phyloP scores from a whole-genome alignment of 2,329 filamentous ascomycete genomes.

The Kalaharituber pfeilii region DNA sequence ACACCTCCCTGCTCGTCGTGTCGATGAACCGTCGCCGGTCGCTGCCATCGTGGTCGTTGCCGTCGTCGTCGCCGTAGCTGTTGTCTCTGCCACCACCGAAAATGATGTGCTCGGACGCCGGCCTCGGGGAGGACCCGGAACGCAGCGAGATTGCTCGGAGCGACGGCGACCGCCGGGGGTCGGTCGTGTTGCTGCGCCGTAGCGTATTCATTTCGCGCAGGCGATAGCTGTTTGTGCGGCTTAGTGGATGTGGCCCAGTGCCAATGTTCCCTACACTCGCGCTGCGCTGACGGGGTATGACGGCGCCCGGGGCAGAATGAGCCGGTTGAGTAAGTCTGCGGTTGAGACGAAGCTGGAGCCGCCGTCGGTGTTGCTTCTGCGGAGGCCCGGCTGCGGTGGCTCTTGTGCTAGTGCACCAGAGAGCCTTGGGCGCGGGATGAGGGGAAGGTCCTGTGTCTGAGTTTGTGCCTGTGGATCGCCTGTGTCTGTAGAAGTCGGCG shows the following conservation, averaged over 20 bases:
- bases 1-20: constrained; percentile 9
- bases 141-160: background rate
- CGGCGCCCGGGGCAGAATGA: background rate
- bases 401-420: too few species aligned
- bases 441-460: background rate
- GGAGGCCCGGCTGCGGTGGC: background rate
- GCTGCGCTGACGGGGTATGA: background rate
- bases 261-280: background rate
- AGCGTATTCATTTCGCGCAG: background rate
- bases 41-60: too few species aligned
- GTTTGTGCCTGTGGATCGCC: too few species aligned
- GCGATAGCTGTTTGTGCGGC: background rate
- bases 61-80: too few species aligned
- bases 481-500: too few species aligned
- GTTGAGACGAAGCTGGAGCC: constrained; percentile 1
- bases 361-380: background rate
- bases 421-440: background rate
- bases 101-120: constrained; percentile 15
- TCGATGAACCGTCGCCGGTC: background rate
- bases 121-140: background rate
- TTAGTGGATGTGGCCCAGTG: background rate
- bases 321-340: background rate
- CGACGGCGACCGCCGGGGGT: background rate
- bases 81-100: constrained; percentile 12
- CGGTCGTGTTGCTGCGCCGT: background rate